Conservation (phyloP, 148 eudicot species). For the Mesembryanthemum crystallinum region DNA sequence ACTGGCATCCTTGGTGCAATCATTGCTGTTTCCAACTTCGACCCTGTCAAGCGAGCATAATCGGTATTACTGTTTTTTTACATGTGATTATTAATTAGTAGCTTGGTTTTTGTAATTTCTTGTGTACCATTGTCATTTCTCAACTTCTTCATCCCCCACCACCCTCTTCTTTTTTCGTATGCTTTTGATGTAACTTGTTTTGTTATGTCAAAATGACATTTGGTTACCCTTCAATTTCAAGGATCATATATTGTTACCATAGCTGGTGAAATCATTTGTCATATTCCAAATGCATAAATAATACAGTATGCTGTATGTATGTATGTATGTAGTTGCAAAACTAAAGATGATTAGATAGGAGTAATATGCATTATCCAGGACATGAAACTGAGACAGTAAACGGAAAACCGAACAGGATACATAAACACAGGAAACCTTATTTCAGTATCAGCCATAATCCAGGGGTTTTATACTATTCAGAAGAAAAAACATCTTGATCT, state of each 20-base stretch:
- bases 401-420: neutral
- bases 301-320: neutral
- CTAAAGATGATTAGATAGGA: too few species aligned
- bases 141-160: neutral
- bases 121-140: conserved; percentile 2
- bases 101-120: neutral
- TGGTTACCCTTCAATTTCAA: neutral
- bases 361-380: neutral
- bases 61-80: neutral
- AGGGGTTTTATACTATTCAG: neutral
- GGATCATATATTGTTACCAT: neutral
- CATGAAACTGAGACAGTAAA: neutral
- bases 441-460: neutral
- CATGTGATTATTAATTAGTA: neutral
- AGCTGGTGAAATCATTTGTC: neutral
- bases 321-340: neutral
- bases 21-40: conserved; percentile 59
- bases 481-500: neutral
- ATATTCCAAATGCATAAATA: neutral
- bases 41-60: conserved; percentile 54
- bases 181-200: conserved; percentile 22
- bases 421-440: neutral
- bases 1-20: conserved; percentile 46
- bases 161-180: neutral
- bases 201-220: conserved; percentile 26